Percentiles rank a stretch among this genome's conserved stretches.
These are phyloP conservation scores for Dendrobium catenatum DNA, from an alignment of 106 monocot species.

Conservation along the genomic window DNA sequence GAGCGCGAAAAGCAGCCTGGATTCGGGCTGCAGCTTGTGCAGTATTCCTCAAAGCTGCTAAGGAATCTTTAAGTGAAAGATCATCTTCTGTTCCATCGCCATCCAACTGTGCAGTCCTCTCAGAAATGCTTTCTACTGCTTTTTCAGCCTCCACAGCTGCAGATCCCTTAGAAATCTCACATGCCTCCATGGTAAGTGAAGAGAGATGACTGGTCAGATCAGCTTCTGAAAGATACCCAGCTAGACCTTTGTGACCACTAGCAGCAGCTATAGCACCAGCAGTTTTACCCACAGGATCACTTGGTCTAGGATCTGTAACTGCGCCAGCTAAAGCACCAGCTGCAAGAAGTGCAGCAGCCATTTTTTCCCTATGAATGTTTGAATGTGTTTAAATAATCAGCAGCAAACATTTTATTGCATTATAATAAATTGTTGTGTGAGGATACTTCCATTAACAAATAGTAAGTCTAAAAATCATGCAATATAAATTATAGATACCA, in stretches of 20 bases:
- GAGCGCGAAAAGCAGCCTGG: slow-evolving; percentile 68
- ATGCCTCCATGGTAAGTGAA: slow-evolving; percentile 33
- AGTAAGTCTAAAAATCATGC: neutral
- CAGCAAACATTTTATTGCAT: neutral
- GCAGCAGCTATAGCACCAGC: slow-evolving; percentile 52
- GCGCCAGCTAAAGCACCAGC: slow-evolving; percentile 66
- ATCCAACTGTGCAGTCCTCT: slow-evolving; percentile 21
- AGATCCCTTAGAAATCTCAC: slow-evolving; percentile 33
- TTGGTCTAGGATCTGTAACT: slow-evolving; percentile 50
- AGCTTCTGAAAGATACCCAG: slow-evolving; percentile 77
- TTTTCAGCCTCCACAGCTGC: slow-evolving; percentile 30
- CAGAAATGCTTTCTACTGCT: slow-evolving; percentile 45
- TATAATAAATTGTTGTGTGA: neutral
- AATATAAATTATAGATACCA: neutral
- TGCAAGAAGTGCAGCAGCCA: slow-evolving; percentile 69
- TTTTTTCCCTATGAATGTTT: slow-evolving; percentile 47
- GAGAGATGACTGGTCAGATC: slow-evolving; percentile 53
- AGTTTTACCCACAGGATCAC: neutral
- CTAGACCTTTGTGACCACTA: slow-evolving; percentile 62
- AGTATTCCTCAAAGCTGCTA: slow-evolving; percentile 63
- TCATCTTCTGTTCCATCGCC: slow-evolving; percentile 41
- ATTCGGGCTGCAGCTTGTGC: slow-evolving; percentile 76
- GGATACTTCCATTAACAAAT: neutral
- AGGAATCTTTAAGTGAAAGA: slow-evolving; percentile 56
- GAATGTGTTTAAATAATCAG: neutral